Conservation (phyloP, 208 protist genomes). For the Acanthamoeba triangularis region DNA sequence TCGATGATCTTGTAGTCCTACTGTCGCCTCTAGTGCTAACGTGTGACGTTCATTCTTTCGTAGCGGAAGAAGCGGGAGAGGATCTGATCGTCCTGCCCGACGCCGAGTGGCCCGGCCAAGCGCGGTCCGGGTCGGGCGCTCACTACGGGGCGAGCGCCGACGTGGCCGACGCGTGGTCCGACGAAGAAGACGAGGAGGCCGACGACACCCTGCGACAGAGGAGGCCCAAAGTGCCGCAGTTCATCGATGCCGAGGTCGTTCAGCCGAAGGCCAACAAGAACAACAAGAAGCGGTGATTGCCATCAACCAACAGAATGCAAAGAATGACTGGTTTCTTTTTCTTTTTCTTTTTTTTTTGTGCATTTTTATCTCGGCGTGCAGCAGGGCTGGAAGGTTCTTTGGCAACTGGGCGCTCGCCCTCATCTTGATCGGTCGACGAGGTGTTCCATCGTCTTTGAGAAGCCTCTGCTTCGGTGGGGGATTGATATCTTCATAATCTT, state of each 20-base stretch:
- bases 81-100: slow-evolving; percentile 14
- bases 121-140: neutral
- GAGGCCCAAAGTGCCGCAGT: neutral
- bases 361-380: neutral
- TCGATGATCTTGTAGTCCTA: no score
- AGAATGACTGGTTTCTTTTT: neutral
- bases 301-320: no score
- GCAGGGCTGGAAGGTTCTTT: neutral
- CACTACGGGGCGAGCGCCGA: neutral
- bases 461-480: no score
- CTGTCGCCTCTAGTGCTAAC: no score
- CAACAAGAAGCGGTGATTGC: neutral
- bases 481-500: no score
- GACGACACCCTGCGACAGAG: neutral
- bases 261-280: slow-evolving; percentile 3
- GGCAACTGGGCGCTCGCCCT: neutral
- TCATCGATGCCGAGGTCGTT: slow-evolving; percentile 53
- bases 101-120: slow-evolving; percentile 9
- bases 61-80: neutral
- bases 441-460: no score
- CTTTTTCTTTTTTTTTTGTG: neutral
- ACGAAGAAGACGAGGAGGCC: slow-evolving; percentile 30
- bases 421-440: no score
- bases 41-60: neutral
- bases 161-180: neutral